These are phyloP conservation scores for Cymodocea nodosa DNA, from an alignment of 116 monocot species.

Conservation along the genomic window DNA sequence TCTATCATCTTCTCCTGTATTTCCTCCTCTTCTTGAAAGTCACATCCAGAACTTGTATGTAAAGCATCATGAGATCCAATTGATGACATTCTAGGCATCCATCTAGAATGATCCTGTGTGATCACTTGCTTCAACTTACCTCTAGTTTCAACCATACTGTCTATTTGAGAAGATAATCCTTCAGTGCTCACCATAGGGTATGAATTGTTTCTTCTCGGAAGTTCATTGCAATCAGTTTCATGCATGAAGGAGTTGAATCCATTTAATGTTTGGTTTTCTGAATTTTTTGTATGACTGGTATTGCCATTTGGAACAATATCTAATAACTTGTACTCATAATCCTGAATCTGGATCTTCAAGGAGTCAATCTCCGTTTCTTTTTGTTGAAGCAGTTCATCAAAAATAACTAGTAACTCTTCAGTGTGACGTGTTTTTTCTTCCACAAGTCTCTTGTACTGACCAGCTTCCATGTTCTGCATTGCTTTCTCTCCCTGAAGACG, in stretches of 20 bases:
- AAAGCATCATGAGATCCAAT: background rate
- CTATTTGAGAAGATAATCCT: conserved; percentile 17
- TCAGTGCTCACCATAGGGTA: conserved; percentile 24
- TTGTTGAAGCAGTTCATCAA: conserved; percentile 52
- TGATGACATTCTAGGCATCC: background rate
- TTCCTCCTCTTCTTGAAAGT: conserved; percentile 3
- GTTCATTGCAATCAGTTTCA: conserved; percentile 7
- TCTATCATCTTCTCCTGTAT: background rate
- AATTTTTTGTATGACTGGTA: conserved; percentile 1
- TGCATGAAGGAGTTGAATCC: background rate
- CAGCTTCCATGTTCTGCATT: conserved; percentile 70
- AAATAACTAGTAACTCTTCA: conserved; percentile 26
- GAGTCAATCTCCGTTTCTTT: conserved; percentile 63
- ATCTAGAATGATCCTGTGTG: background rate
- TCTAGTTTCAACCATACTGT: background rate
- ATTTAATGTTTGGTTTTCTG: background rate
- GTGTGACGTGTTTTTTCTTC: conserved; percentile 54
- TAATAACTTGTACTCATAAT: conserved; percentile 21
- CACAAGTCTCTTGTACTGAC: conserved; percentile 72
- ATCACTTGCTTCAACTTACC: background rate
- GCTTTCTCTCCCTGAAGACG: conserved; percentile 77
- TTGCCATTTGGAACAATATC: conserved; percentile 11
- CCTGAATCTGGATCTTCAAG: conserved; percentile 31
- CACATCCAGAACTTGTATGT: background rate
- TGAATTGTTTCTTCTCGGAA: conserved; percentile 28